phyloP scores from a whole-genome alignment of 2,329 filamentous ascomycete genomes.

The Aspergillus eucalypticola region DNA sequence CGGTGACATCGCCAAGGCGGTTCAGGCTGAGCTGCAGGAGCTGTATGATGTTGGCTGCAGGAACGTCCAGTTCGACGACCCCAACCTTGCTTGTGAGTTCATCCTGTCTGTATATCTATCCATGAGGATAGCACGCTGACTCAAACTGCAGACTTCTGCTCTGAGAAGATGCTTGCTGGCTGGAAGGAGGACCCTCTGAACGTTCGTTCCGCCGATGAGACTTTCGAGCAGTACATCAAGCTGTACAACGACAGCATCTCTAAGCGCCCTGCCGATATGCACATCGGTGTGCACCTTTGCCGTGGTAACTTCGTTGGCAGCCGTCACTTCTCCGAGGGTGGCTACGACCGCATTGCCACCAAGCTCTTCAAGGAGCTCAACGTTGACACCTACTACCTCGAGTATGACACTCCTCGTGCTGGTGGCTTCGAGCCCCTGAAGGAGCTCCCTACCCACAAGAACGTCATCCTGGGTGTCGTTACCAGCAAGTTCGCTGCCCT shows the following conservation, averaged over 20 bases:
- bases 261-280: conserved; percentile 67
- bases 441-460: conserved; percentile 61
- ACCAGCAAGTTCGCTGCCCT: conserved; percentile 64
- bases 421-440: conserved; percentile 67
- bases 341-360: conserved; percentile 66
- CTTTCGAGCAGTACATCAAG: conserved; percentile 73
- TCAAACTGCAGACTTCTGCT: conserved; percentile 64
- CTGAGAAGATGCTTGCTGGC: conserved; percentile 68
- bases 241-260: conserved; percentile 73
- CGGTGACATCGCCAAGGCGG: conserved; percentile 64
- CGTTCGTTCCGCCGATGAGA: conserved; percentile 66
- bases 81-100: conserved; percentile 65
- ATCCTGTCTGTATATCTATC: conserved; percentile 26
- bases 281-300: conserved; percentile 76
- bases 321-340: conserved; percentile 66
- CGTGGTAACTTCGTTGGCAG: conserved; percentile 65
- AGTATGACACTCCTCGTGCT: conserved; percentile 66
- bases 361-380: conserved; percentile 65
- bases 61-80: conserved; percentile 69
- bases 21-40: conserved; percentile 62
- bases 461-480: conserved; percentile 64
- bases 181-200: conserved; percentile 70
- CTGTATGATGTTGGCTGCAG: conserved; percentile 64
- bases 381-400: conserved; percentile 68
- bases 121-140: neutral